Percentiles rank a stretch among this genome's conserved stretches.
phyloP scores from a whole-genome alignment of 2,329 filamentous ascomycete genomes.

The Epichloe bromicola region DNA sequence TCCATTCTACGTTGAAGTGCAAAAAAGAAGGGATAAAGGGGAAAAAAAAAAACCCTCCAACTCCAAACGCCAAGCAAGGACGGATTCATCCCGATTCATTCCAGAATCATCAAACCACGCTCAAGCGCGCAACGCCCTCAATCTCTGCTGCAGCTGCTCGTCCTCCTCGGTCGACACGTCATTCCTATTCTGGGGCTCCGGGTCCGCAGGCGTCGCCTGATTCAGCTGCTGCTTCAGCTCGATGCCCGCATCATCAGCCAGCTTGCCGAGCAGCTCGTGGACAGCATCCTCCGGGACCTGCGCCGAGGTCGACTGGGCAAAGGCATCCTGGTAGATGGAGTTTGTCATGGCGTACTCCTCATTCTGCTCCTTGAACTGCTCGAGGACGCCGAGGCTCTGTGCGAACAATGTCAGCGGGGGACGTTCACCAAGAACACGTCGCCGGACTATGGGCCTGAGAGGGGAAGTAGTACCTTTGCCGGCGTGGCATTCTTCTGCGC shows the following conservation, averaged over 20 bases:
- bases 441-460: neutral
- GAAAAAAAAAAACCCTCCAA: neutral
- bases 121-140: slow-evolving; percentile 39
- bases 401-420: too few species aligned
- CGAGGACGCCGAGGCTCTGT: slow-evolving; percentile 43
- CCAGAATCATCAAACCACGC: neutral
- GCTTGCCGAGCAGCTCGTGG: slow-evolving; percentile 70
- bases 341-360: slow-evolving; percentile 52
- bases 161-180: slow-evolving; percentile 68
- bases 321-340: slow-evolving; percentile 77
- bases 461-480: slow-evolving; percentile 29
- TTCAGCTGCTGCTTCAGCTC: slow-evolving; percentile 66
- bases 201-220: slow-evolving; percentile 39
- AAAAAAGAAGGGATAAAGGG: too few species aligned
- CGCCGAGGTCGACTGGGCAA: slow-evolving; percentile 61
- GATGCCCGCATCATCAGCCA: slow-evolving; percentile 79
- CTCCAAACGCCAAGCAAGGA: slow-evolving; percentile 8
- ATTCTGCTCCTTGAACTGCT: slow-evolving; percentile 49
- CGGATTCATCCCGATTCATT: neutral
- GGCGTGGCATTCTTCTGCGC: slow-evolving; percentile 47
- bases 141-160: slow-evolving; percentile 54
- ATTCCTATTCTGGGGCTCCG: slow-evolving; percentile 41
- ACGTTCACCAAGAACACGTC: too few species aligned
- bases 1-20: neutral
- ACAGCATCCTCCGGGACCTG: slow-evolving; percentile 72